Percentiles rank a stretch among this genome's conserved stretches.
Evolutionary conservation across 441 rosid species (phyloP).

Genomic region (Kokia cookei): DNA sequence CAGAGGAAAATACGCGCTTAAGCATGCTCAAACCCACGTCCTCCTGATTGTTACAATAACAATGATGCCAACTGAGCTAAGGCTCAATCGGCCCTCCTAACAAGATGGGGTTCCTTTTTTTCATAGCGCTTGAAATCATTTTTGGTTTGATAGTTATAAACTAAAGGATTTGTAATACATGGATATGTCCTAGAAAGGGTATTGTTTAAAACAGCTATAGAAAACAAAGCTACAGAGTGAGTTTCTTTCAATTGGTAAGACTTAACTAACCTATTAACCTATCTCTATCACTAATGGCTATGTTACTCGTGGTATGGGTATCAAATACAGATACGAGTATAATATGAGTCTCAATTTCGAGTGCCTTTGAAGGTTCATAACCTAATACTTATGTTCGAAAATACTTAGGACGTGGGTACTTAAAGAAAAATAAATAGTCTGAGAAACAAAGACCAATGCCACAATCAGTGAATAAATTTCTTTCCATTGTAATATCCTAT

Average conservation of each 20-base stretch:
- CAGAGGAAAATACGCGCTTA: too few relatives aligned
- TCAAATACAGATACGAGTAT: neutral
- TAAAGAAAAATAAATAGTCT: neutral
- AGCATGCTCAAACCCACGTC: too few relatives aligned
- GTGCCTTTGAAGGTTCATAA: neutral
- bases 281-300: neutral
- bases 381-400: neutral
- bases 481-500: neutral
- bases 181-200: too few relatives aligned
- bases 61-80: too few relatives aligned
- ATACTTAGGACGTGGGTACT: neutral
- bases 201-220: too few relatives aligned
- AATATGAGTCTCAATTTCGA: neutral
- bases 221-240: too few relatives aligned
- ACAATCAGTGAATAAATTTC: neutral
- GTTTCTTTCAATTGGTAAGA: neutral
- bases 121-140: too few relatives aligned
- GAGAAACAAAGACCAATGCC: neutral
- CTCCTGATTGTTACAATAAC: too few relatives aligned
- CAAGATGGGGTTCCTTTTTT: too few relatives aligned
- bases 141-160: too few relatives aligned
- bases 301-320: neutral
- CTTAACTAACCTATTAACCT: neutral
- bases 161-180: too few relatives aligned
- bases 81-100: too few relatives aligned